Conservation (phyloP, 176 grass and related monocot species). For the Paspalum notatum region DNA sequence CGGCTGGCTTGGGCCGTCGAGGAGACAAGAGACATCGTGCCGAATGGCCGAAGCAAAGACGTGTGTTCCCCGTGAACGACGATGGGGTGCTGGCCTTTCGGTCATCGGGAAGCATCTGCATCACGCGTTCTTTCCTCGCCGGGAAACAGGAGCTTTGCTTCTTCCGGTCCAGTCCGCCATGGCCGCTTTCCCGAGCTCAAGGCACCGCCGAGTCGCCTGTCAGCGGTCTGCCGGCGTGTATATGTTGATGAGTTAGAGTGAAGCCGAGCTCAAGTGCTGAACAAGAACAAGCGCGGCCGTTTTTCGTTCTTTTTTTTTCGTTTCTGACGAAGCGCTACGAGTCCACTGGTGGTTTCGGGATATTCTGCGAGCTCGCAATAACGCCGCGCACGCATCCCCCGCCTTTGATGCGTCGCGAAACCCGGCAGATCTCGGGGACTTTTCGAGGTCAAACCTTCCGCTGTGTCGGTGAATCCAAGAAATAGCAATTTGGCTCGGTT, state of each 20-base stretch:
- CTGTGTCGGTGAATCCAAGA: constrained; percentile 30
- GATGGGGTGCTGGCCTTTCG: too few species aligned
- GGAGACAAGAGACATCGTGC: too few species aligned
- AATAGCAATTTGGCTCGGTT: constrained; percentile 8
- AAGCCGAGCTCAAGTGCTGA: background rate
- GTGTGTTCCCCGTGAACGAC: too few species aligned
- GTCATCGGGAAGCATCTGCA: background rate
- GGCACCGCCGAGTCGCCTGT: background rate
- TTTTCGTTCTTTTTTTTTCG: background rate
- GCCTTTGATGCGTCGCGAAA: constrained; percentile 24
- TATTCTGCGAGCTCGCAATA: background rate
- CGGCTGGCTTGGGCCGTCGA: background rate
- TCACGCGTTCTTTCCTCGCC: background rate
- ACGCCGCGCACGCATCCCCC: background rate
- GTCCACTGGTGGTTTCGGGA: background rate
- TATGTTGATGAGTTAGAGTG: background rate
- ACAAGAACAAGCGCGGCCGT: background rate
- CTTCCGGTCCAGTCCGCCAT: constrained; percentile 30
- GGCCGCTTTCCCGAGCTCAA: constrained; percentile 44
- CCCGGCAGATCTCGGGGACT: constrained; percentile 29
- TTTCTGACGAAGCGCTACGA: background rate
- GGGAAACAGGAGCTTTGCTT: background rate
- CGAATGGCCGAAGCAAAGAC: too few species aligned
- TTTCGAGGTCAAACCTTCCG: constrained; percentile 17
- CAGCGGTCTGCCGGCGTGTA: too few species aligned